These are phyloP conservation scores for Fusarium sp. DNA, from an alignment of 2,329 filamentous ascomycete genomes.

Conservation along the genomic window DNA sequence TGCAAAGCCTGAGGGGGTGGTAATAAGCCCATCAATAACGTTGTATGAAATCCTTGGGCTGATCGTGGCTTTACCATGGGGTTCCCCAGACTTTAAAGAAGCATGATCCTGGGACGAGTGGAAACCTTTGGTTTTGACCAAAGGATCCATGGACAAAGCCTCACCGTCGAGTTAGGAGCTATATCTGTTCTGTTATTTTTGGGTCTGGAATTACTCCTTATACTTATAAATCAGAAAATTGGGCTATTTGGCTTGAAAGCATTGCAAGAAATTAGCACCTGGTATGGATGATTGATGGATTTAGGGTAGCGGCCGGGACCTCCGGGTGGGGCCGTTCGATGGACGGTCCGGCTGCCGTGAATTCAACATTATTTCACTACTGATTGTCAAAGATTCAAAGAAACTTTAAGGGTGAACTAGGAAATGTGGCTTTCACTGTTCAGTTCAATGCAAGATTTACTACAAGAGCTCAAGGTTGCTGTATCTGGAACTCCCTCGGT, in stretches of 20 bases:
- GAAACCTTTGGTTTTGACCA: not conserved
- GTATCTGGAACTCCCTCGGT: conserved; percentile 10
- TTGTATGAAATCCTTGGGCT: not conserved
- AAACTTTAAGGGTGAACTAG: not conserved
- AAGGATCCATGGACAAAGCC: not conserved
- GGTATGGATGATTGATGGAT: not conserved
- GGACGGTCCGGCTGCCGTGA: conserved; percentile 29
- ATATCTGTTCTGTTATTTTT: not conserved
- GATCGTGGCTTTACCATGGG: conserved; percentile 3
- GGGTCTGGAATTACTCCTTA: not conserved
- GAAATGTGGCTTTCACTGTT: not conserved
- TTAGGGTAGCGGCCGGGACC: conserved; percentile 9
- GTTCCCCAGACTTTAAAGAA: conserved; percentile 11
- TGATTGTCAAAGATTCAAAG: not conserved
- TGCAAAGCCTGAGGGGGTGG: not conserved
- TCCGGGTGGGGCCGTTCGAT: conserved; percentile 39
- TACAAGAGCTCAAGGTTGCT: not conserved
- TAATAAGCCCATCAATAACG: not conserved
- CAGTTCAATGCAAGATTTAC: not conserved
- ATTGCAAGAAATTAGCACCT: not conserved
- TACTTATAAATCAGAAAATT: not conserved
- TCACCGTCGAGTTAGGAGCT: not conserved
- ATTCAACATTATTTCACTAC: not conserved
- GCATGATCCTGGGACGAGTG: conserved; percentile 17
- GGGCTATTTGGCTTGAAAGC: not conserved